Conservation (phyloP, 495 filamentous ascomycete species). For the Aspergillus avenaceus region DNA sequence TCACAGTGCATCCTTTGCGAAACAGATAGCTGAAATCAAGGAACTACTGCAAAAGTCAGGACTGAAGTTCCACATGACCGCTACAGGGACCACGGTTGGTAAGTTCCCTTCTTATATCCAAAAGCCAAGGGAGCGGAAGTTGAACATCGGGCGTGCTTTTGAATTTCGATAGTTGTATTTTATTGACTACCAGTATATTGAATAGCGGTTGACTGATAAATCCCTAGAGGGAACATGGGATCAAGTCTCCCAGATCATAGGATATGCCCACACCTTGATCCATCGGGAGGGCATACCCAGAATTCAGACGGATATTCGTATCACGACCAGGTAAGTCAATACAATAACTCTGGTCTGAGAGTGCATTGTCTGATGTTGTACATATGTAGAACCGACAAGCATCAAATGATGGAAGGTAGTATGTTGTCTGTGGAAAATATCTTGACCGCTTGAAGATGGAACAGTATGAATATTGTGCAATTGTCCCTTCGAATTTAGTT, state of each 20-base stretch:
- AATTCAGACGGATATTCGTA: slow-evolving; percentile 77
- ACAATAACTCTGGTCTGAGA: neutral
- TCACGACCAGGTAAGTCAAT: slow-evolving; percentile 62
- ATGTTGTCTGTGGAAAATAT: slow-evolving; percentile 20
- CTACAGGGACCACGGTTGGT: slow-evolving; percentile 82
- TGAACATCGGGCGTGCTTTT: too few species aligned
- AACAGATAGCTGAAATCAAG: slow-evolving; percentile 78
- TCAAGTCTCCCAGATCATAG: slow-evolving; percentile 72
- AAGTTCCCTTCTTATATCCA: slow-evolving; percentile 22
- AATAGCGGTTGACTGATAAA: neutral
- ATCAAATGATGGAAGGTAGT: slow-evolving; percentile 15
- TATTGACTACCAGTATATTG: neutral
- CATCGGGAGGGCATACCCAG: slow-evolving; percentile 68
- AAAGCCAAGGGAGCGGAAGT: too few species aligned
- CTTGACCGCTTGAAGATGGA: neutral
- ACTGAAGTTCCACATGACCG: slow-evolving; percentile 73
- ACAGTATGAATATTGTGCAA: neutral
- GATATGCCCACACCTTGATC: slow-evolving; percentile 74
- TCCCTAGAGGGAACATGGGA: slow-evolving; percentile 76
- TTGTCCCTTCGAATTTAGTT: neutral
- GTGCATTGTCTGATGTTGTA: neutral
- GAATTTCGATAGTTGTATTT: too few species aligned
- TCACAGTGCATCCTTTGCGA: slow-evolving; percentile 64
- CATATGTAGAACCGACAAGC: slow-evolving; percentile 22
- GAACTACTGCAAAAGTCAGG: slow-evolving; percentile 65